A percentile compares a stretch with the other conserved stretches of the same genome.
phyloP scores from a whole-genome alignment of 306 rosid genomes.

The Corylus heterophylla region DNA sequence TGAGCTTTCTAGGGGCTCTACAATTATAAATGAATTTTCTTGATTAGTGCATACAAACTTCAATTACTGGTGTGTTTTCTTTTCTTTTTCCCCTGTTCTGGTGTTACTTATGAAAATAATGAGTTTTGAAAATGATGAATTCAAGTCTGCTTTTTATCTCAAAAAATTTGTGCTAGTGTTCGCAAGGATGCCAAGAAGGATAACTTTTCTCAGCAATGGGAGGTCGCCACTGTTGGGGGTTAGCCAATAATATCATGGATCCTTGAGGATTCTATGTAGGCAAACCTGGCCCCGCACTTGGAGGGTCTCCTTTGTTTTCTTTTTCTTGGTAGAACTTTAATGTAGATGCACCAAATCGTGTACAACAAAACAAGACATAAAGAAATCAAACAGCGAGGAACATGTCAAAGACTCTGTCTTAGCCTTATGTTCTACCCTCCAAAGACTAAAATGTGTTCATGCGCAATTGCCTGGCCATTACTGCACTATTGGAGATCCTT shows the following conservation, averaged over 20 bases:
- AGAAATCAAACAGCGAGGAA: neutral
- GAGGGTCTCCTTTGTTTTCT: conserved; percentile 3
- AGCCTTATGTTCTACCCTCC: neutral
- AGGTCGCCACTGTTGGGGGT: no score
- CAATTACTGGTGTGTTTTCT: neutral
- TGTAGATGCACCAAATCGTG: neutral
- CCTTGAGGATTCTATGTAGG: neutral
- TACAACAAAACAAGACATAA: neutral
- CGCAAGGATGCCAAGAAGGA: no score
- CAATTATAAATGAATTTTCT: conserved; percentile 1
- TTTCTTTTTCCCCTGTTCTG: neutral
- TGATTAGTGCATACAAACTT: neutral
- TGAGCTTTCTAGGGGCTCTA: neutral
- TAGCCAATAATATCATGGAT: neutral
- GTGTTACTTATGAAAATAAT: neutral
- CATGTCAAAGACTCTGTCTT: neutral
- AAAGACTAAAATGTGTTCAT: neutral
- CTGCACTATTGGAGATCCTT: neutral
- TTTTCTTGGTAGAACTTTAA: neutral
- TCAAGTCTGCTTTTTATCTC: neutral
- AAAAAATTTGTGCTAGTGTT: neutral
- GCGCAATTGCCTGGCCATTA: neutral
- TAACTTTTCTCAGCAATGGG: no score
- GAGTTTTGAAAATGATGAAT: neutral
- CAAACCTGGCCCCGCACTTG: neutral